phyloP scores from a whole-genome alignment of 2,329 filamentous ascomycete species.

The Sclerotinia spermophila region DNA sequence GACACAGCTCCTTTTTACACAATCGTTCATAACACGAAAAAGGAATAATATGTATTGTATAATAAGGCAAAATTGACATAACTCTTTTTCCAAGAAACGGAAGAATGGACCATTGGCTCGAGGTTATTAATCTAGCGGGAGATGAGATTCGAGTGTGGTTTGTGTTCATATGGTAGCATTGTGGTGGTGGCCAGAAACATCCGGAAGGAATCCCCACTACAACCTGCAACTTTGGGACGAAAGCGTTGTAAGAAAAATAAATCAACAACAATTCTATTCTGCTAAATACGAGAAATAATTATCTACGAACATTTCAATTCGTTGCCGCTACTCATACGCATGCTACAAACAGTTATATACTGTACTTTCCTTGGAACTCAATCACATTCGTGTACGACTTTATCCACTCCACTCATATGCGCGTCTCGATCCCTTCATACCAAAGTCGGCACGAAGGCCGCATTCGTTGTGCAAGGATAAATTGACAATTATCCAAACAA shows the following conservation, averaged over 20 bases:
- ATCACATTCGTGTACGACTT: neutral
- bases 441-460: slow-evolving; percentile 17
- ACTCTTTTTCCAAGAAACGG: neutral
- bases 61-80: neutral
- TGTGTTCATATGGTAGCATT: slow-evolving; percentile 1
- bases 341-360: neutral
- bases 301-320: neutral
- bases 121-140: neutral
- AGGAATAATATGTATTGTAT: neutral
- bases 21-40: neutral
- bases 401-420: slow-evolving; percentile 18
- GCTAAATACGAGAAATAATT: neutral
- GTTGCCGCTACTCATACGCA: neutral
- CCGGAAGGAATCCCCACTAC: slow-evolving; percentile 1
- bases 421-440: neutral
- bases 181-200: slow-evolving; percentile 15
- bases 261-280: neutral
- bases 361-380: neutral
- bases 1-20: neutral
- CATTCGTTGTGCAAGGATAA: slow-evolving; percentile 19
- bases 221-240: neutral
- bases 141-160: neutral
- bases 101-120: neutral
- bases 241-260: neutral
- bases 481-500: slow-evolving; percentile 12